phyloP scores from a whole-genome alignment of 2,329 filamentous ascomycete genomes.

The Alternaria rosae region DNA sequence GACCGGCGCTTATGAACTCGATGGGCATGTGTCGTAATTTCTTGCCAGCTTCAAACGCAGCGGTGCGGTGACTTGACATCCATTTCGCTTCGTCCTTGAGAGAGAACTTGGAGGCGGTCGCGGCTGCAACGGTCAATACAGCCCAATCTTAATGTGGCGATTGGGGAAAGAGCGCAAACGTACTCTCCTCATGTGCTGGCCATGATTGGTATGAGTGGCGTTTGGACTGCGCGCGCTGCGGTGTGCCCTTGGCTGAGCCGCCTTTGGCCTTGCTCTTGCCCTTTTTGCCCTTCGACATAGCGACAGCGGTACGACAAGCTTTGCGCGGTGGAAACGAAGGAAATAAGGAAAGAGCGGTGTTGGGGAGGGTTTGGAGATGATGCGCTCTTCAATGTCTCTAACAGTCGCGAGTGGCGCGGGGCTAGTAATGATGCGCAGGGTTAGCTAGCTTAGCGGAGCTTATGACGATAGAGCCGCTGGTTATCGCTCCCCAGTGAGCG shows the following conservation, averaged over 20 bases:
- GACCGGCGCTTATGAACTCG: conserved; percentile 67
- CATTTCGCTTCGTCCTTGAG: conserved; percentile 67
- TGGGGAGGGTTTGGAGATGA: conserved; percentile 10
- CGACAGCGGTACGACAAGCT: background rate
- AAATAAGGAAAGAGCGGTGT: background rate
- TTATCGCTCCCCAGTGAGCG: background rate
- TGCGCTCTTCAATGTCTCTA: conserved; percentile 3
- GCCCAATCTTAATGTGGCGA: background rate
- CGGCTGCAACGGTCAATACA: conserved; percentile 30
- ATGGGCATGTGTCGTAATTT: conserved; percentile 65
- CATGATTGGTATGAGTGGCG: conserved; percentile 20
- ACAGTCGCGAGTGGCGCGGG: conserved; percentile 10
- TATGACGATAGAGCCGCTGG: conserved; percentile 7
- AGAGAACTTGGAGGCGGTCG: conserved; percentile 46
- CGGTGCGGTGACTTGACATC: conserved; percentile 59
- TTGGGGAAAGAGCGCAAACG: conserved; percentile 19
- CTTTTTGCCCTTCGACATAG: conserved; percentile 40
- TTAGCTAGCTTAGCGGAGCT: conserved; percentile 11
- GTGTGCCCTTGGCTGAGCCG: conserved; percentile 27
- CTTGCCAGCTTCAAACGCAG: conserved; percentile 55
- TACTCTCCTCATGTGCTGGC: conserved; percentile 27
- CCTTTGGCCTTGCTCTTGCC: conserved; percentile 36
- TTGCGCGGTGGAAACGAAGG: background rate
- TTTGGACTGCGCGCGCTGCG: conserved; percentile 28
- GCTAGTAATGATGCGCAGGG: conserved; percentile 1